Evolutionary conservation across 2,329 filamentous ascomycete genomes (phyloP), one percentile per base, ranked within the genome.

Genomic region (Trichoderma citrinoviride): DNA sequence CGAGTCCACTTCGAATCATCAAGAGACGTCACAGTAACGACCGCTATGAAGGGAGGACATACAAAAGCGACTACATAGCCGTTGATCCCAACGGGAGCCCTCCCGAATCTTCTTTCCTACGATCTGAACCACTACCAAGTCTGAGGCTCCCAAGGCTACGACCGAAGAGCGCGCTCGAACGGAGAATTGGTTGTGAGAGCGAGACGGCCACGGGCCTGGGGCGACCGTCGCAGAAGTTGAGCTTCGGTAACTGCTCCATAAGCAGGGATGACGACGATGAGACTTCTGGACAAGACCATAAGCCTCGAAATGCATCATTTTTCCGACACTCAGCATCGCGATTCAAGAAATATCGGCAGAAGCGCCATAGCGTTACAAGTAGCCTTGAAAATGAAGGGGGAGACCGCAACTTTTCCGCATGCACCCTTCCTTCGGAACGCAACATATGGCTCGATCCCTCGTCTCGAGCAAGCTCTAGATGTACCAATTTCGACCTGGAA

Each of bases 1-100:
- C 82, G 19, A 77, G 77, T 37, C 84, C 85, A 12, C 72, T 86
- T 40, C 79, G 81, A 46, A 82, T 86, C 70, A 72, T 80, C 70
- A 66, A 66, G 25, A 46, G 40, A 19, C 23, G 15, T 37, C 44
- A 23, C 12, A 46, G 37, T 7, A 21, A 40, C 17, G 49, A 33
- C 19, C 46, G 43, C 3, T 33, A 55, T 7, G 19, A 19, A n/a
- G 50, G 0, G 25, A 44, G 8, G 15, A 40, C 7, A 8, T 40
- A 25, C 33, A 55, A 37, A 47, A 17, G 17, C 4, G 37, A 17
- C 62, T 41, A 29, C 41, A 5, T 15, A 4, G 14, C n/a, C 1
- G 23, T 17, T 15, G 47, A 27, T 29, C 10, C 37, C 10, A 49
- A 50, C 7, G 17, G 19, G 8, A 37, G 29, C 56, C 40, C 23